phyloP scores from a whole-genome alignment of 2,329 filamentous ascomycete species.

The Acarospora socialis region DNA sequence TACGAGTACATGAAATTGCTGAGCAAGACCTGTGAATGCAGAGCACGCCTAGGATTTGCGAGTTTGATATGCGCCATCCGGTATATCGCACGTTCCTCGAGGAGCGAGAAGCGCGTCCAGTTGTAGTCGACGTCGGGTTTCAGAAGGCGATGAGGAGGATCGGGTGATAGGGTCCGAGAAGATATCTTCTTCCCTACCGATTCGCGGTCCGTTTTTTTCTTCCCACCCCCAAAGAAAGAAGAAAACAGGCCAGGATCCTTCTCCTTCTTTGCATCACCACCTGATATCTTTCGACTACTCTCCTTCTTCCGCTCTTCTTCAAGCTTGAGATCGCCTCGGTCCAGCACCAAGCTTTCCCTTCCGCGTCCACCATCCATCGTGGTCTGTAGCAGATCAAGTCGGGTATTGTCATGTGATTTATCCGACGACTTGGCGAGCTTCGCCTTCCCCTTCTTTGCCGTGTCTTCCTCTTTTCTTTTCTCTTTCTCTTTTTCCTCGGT shows the following conservation, averaged over 20 bases:
- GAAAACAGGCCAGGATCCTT: conserved; percentile 81
- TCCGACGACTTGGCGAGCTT: conserved; percentile 33
- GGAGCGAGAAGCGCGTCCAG: conserved; percentile 87
- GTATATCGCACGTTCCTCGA: conserved; percentile 94
- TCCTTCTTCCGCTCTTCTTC: conserved; percentile 76
- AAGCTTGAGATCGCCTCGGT: conserved; percentile 63
- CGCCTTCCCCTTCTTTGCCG: conserved; percentile 52
- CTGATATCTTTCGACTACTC: conserved; percentile 53
- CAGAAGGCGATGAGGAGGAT: conserved; percentile 57
- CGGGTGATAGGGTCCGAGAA: conserved; percentile 64
- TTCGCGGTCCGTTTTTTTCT: conserved; percentile 74
- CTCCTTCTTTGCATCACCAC: conserved; percentile 64
- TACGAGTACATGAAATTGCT: conserved; percentile 99
- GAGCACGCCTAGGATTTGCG: conserved; percentile 81
- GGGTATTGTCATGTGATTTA: conserved; percentile 55
- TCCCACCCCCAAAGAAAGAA: conserved; percentile 77
- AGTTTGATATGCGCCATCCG: conserved; percentile 98
- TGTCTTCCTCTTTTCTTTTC: conserved; percentile 33
- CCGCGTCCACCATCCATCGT: conserved; percentile 60
- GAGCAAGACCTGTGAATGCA: conserved; percentile 87
- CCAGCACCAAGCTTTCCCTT: conserved; percentile 70
- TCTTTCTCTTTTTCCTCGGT: conserved; percentile 58
- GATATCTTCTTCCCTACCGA: conserved; percentile 57
- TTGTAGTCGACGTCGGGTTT: conserved; percentile 87
- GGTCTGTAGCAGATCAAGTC: conserved; percentile 73